Percentiles rank a stretch among this genome's conserved stretches.
These are phyloP conservation scores for Microbotryum silenes-acaulis DNA, from an alignment of 1,284 basidiomycete genomes.

Conservation along the genomic window DNA sequence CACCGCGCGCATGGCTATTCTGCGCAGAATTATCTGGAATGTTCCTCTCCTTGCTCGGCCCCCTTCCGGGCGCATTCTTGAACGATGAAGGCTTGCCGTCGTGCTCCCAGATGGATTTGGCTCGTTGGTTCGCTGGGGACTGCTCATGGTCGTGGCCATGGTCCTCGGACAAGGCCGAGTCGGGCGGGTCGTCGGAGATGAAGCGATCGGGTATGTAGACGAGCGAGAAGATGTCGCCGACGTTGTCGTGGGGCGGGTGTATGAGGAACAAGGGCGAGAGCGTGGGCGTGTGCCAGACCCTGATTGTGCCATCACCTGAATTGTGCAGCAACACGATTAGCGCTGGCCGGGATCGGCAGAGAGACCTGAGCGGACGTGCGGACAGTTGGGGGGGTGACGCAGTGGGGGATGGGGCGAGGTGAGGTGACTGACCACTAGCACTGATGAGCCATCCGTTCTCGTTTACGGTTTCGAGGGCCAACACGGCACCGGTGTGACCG, in stretches of 20 bases:
- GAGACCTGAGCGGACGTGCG: neutral
- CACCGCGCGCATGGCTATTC: neutral
- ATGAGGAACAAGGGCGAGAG: slow-evolving; percentile 68
- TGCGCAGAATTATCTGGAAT: too few relatives aligned
- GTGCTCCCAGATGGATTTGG: slow-evolving; percentile 62
- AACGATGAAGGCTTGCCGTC: slow-evolving; percentile 53
- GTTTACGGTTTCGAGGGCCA: slow-evolving; percentile 68
- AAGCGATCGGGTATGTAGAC: slow-evolving; percentile 54
- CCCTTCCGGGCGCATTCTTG: slow-evolving; percentile 12
- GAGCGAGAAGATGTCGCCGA: slow-evolving; percentile 86
- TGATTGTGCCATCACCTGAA: slow-evolving; percentile 71
- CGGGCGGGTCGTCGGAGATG: slow-evolving; percentile 48
- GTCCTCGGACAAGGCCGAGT: slow-evolving; percentile 1
- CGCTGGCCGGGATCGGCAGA: neutral
- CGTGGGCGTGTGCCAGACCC: slow-evolving; percentile 76
- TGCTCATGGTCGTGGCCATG: neutral
- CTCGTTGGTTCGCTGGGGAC: neutral
- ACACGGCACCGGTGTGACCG: slow-evolving; percentile 78
- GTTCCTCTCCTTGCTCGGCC: slow-evolving; percentile 1
- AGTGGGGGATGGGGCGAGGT: neutral
- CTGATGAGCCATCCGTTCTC: slow-evolving; percentile 79
- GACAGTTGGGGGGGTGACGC: slow-evolving; percentile 34
- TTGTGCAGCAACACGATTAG: neutral
- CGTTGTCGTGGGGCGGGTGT: slow-evolving; percentile 72
- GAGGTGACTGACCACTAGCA: slow-evolving; percentile 54